These are phyloP conservation scores for Rhodomyrtus tomentosa DNA, from an alignment of 345 rosid genomes.

Conservation along the genomic window DNA sequence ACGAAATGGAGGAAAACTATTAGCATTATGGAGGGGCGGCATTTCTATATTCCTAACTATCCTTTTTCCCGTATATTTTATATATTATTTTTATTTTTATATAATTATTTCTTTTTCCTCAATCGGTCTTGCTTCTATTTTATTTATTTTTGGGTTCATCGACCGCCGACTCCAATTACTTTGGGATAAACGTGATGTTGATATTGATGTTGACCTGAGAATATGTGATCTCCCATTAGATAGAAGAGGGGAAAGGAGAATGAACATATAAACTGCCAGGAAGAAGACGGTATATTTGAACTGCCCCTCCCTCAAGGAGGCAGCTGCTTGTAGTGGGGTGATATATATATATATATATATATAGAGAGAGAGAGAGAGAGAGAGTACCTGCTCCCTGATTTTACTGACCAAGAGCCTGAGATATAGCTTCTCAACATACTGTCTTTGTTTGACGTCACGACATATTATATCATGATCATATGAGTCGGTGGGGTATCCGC, in stretches of 20 bases:
- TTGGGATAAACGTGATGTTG: no score
- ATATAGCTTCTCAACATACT: constrained; percentile 34
- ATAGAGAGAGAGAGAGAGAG: background rate
- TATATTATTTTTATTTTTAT: no score
- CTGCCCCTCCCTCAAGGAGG: background rate
- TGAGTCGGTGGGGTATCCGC: constrained; percentile 8
- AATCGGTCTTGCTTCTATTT: no score
- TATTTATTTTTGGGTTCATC: no score
- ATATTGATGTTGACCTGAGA: no score
- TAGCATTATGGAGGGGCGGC: no score
- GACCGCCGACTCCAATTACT: no score
- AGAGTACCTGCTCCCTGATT: constrained; percentile 60
- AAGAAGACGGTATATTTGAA: background rate
- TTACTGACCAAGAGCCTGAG: constrained; percentile 41
- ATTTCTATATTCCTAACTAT: no score
- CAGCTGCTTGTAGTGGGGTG: background rate
- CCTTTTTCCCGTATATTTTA: no score
- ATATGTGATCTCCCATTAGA: background rate
- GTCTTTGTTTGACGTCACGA: constrained; percentile 10
- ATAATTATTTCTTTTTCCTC: no score
- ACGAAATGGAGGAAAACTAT: no score
- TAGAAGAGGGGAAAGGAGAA: background rate
- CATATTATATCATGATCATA: constrained; percentile 26
- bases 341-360: no score
- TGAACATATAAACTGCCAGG: background rate